These are phyloP conservation scores for Rhexocercosporidium sp. DNA, from an alignment of 2,329 filamentous ascomycete species.

Conservation along the genomic window DNA sequence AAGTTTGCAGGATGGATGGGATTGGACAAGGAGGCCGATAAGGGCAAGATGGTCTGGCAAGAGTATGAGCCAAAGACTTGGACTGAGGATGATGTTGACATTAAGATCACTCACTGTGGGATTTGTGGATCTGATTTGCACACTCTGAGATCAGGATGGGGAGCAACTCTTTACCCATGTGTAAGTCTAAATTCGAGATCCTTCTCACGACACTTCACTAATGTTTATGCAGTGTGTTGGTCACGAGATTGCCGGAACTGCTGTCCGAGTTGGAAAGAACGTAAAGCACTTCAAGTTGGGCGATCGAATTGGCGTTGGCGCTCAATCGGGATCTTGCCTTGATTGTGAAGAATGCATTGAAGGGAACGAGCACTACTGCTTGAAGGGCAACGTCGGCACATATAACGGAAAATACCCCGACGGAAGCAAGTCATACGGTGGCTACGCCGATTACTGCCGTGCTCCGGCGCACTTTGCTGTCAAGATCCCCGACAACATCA, in stretches of 20 bases:
- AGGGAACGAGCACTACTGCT: constrained; percentile 34
- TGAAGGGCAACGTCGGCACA: constrained; percentile 47
- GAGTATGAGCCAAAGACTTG: constrained; percentile 54
- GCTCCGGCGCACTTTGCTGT: constrained; percentile 63
- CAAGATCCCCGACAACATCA: constrained; percentile 59
- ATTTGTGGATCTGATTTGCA: constrained; percentile 46
- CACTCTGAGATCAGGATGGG: constrained; percentile 42
- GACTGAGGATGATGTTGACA: constrained; percentile 57
- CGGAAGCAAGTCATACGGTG: constrained; percentile 56
- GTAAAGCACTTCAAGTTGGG: constrained; percentile 53
- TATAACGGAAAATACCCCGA: constrained; percentile 48
- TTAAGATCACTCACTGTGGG: constrained; percentile 55
- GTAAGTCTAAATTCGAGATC: background rate
- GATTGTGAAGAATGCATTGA: constrained; percentile 56
- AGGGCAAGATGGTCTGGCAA: constrained; percentile 45
- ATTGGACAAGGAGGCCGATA: constrained; percentile 39
- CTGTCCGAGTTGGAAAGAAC: constrained; percentile 51
- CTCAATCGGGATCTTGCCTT: constrained; percentile 55
- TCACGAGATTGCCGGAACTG: constrained; percentile 57
- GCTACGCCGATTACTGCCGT: constrained; percentile 51
- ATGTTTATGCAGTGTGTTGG: constrained; percentile 47
- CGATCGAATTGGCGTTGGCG: constrained; percentile 59
- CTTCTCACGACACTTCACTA: background rate
- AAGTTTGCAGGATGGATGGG: constrained; percentile 48
- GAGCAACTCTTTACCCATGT: constrained; percentile 48